Percentiles rank a stretch among this genome's conserved stretches.
Conservation (phyloP, 768 basidiomycete species). For the Cystobasidium ongulense region DNA sequence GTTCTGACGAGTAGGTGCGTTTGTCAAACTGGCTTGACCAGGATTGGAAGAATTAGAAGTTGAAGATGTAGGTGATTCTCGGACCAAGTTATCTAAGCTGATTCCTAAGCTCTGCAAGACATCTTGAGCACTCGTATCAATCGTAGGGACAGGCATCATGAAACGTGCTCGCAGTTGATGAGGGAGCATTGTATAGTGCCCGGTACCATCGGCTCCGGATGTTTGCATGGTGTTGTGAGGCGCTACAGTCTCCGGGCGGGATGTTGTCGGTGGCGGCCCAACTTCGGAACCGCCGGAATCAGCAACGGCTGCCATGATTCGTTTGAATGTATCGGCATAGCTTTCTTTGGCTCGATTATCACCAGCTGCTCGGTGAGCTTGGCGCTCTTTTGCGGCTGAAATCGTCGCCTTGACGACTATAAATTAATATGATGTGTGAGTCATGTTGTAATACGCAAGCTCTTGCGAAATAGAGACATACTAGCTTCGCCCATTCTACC, state of each 20-base stretch:
- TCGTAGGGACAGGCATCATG: background rate
- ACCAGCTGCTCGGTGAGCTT: background rate
- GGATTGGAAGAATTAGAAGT: background rate
- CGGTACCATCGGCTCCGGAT: background rate
- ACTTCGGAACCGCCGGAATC: background rate
- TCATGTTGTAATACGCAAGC: background rate
- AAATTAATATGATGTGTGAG: background rate
- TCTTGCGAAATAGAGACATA: background rate
- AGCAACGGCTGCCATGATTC: background rate
- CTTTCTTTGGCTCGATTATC: background rate
- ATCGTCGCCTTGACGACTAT: background rate
- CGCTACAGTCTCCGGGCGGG: background rate
- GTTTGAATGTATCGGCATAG: constrained; percentile 6
- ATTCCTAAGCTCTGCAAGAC: background rate
- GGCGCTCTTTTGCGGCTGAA: background rate
- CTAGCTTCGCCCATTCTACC: background rate
- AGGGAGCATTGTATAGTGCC: background rate
- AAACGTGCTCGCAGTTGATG: background rate
- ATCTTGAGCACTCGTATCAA: background rate
- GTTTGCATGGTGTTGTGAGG: background rate
- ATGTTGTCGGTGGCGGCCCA: background rate
- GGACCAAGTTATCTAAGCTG: background rate
- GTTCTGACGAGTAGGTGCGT: background rate
- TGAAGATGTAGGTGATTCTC: background rate
- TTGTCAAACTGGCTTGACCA: background rate